Evolutionary conservation across 257 asterid species (phyloP).

Genomic region (Nicotiana sylvestris): DNA sequence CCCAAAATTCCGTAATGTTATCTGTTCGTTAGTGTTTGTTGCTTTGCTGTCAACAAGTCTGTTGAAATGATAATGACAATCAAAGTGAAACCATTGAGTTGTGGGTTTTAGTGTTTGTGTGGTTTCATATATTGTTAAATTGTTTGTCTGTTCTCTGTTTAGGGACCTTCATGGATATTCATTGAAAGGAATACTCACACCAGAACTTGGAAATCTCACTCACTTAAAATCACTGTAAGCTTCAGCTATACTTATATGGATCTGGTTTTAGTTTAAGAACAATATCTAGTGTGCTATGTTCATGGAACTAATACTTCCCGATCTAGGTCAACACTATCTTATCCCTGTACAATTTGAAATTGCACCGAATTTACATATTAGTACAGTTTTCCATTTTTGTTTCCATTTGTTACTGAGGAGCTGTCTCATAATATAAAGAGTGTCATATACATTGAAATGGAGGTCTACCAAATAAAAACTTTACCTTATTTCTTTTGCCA

Average conservation of each 20-base stretch:
- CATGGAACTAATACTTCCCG: neutral
- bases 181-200: slow-evolving; percentile 62
- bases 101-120: neutral
- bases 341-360: neutral
- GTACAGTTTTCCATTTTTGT: neutral
- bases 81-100: neutral
- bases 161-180: slow-evolving; percentile 73
- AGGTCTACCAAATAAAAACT: neutral
- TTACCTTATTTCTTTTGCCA: neutral
- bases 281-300: neutral
- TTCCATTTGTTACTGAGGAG: neutral
- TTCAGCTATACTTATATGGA: neutral
- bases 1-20: neutral
- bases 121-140: neutral
- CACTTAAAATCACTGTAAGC: slow-evolving; percentile 74
- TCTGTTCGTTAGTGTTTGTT: neutral
- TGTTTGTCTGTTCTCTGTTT: slow-evolving; percentile 8
- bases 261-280: neutral
- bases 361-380: neutral
- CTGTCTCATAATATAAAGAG: neutral
- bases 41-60: neutral
- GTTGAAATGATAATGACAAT: neutral
- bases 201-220: slow-evolving; percentile 74
- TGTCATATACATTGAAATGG: neutral
- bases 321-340: neutral